Evolutionary conservation across 805 yeast genomes (phyloP), one percentile per base, ranked within the genome.

Genomic region (Candida silvicultrix): DNA sequence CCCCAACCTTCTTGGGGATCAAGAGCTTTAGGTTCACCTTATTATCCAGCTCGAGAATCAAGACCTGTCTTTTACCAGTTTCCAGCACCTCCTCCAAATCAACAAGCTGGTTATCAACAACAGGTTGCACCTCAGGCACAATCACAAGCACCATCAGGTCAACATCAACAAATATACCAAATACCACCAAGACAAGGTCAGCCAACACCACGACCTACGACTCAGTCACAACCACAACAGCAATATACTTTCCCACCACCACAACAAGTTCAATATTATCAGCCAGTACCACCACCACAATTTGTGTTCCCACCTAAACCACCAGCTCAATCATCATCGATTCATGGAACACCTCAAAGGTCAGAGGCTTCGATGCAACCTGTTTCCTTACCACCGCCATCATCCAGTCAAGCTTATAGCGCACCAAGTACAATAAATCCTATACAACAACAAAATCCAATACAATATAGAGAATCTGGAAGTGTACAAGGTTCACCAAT

Each of bases 141-240:
- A 21, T 46, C 36, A 22, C 54, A 37, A 36, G n/a, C 50, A 40
- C 18, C 49, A 21, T 23, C 32, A 14, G 25, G 25, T 23, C 47
- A 25, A 18, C 43, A 40, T 14, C 45, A 40, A 19, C 41, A 25
- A 19, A 15, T 38, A 7, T 45, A 38, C 21, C 40, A 19, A 16
- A 10, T 21, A 2, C 7, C 31, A 7, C 31, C 9, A 28, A 28
- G 31, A 10, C 31, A 28, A 28, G 31, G 31, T 11, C 31, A 28
- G 12, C 31, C 31, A 10, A 28, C 14, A 8, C 32, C 44, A 2
- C 44, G 25, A 15, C 8, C 19, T 4, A 14, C 23, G 14, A 16
- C 25, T 20, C 38, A 36, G 11, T n/a, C 8, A 32, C 19, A 18
- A 20, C 16, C 23, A 19, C 38, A 36, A 36, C 32, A 28, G 9